phyloP scores from a whole-genome alignment of 2,329 filamentous ascomycete species.

The Knufia fluminis region DNA sequence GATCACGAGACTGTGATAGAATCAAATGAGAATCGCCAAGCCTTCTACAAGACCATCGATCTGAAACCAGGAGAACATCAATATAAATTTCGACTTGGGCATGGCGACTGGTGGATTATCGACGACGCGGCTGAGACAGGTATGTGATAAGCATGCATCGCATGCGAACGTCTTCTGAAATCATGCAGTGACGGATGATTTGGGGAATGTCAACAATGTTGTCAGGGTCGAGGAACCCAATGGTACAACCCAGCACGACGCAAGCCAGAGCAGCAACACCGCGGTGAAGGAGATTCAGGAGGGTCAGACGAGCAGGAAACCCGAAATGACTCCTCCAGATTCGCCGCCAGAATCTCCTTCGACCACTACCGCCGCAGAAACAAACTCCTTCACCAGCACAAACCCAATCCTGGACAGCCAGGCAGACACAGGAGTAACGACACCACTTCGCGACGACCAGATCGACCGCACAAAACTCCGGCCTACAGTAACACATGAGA shows the following conservation, averaged over 20 bases:
- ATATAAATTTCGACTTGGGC: conserved; percentile 65
- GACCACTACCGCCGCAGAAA: no score
- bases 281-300: no score
- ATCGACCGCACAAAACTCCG: no score
- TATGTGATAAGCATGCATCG: conserved; percentile 29
- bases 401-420: no score
- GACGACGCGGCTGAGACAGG: conserved; percentile 54
- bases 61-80: conserved; percentile 53
- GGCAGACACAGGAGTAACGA: no score
- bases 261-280: not conserved
- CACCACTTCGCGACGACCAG: no score
- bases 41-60: conserved; percentile 50
- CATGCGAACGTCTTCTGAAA: conserved; percentile 4
- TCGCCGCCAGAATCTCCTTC: no score
- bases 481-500: no score
- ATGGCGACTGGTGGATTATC: conserved; percentile 60
- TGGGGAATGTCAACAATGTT: conserved; percentile 47
- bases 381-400: no score
- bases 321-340: no score
- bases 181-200: conserved; percentile 39
- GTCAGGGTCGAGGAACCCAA: conserved; percentile 10
- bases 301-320: no score
- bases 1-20: conserved; percentile 38
- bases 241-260: conserved; percentile 6
- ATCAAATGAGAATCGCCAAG: conserved; percentile 40